Evolutionary conservation across 179 eudicot species (phyloP), one percentile per base, ranked within the genome.

Genomic region (Amaranthus tricolor): DNA sequence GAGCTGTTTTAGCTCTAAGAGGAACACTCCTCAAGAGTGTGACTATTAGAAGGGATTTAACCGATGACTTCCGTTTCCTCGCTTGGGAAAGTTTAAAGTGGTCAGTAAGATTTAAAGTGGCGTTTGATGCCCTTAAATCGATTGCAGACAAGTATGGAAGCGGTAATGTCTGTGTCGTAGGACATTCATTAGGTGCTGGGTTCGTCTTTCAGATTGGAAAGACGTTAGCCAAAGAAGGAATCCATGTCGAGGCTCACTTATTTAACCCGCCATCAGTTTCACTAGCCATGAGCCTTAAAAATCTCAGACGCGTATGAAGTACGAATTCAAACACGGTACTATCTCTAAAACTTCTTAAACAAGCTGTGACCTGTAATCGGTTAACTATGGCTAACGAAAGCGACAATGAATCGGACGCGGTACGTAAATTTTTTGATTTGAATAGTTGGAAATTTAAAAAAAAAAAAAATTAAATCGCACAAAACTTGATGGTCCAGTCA

Each of bases 191-290:
- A 7, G 97, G 97, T 20, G 97, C 97, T 2, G 98, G 97, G 6
- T 94, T 94, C 66, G 97, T 97, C 48, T 92, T 94, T n/a, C 98
- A 94, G 78, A 88, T 94, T 5, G 98, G 98, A 31, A 94, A 94
- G 80, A 82, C 88, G 1, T 73, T 94, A 69, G 97, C 97, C 58
- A 92, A 94, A 82, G 86, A 92, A 61, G 94, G 91, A 6, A 72
- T 90, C 15, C 87, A 64, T 43, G 94, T 94, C 9, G 98, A 94
- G 82, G 89, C 97, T 62, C 98, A 94, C 87, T 71, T 94, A 81
- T 94, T 94, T 64, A 94, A 94, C 73, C 98, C 98, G 7, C 98
- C 98, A 31, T 94, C 98, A 0, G 90, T 94, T 84, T 94, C 98
- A 10, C 62, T 94, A 53, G 96, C 98, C 58, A 88, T 86, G 88